These are phyloP conservation scores for Rhododendron griersonianum DNA, from an alignment of 148 eudicot species.

Conservation along the genomic window DNA sequence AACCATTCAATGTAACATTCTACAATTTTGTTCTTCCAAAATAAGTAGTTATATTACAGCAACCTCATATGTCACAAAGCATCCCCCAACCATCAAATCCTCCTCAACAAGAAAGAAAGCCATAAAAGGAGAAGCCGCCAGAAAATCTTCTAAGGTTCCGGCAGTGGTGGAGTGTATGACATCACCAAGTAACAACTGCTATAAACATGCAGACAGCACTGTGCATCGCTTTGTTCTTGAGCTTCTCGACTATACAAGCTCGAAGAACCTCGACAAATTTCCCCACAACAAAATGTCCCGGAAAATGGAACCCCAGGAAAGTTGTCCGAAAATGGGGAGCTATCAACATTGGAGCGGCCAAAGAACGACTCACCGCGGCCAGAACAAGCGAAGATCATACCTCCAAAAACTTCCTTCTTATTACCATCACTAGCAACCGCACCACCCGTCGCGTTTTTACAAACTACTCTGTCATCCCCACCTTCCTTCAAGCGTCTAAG, in stretches of 20 bases:
- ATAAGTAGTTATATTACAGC: neutral
- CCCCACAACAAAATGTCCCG: constrained; percentile 72
- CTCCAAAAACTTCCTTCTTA: constrained; percentile 56
- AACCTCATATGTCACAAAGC: neutral
- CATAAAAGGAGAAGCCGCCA: neutral
- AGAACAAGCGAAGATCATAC: constrained; percentile 73
- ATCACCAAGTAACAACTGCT: constrained; percentile 64
- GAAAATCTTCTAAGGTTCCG: constrained; percentile 7
- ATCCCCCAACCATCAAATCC: neutral
- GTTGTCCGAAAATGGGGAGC: constrained; percentile 67
- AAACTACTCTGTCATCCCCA: neutral
- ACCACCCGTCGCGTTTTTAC: neutral
- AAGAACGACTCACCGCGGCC: constrained; percentile 75
- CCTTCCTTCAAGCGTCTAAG: constrained; percentile 37
- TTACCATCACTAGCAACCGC: neutral
- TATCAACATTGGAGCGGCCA: constrained; percentile 45
- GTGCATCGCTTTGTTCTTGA: constrained; percentile 21
- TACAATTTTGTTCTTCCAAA: neutral
- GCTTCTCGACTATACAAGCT: constrained; percentile 23
- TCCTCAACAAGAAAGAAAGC: neutral
- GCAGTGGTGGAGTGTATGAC: constrained; percentile 45
- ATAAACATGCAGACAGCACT: constrained; percentile 44
- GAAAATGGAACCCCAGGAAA: constrained; percentile 58
- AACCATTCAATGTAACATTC: neutral
- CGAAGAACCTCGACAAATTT: constrained; percentile 64